Evolutionary conservation across 306 rosid genomes (phyloP).

Genomic region (Ziziphus jujuba): DNA sequence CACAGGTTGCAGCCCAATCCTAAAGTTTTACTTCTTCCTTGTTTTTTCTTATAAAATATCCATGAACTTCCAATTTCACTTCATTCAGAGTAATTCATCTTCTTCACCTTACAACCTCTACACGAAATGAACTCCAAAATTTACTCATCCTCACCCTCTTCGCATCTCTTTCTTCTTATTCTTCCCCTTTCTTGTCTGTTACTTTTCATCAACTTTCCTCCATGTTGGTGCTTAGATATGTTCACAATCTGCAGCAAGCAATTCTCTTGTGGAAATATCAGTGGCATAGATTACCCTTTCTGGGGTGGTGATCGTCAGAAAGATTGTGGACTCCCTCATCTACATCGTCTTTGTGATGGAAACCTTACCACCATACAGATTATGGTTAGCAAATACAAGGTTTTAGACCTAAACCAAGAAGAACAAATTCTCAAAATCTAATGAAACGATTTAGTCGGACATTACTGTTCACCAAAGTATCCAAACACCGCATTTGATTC

Average conservation of each 20-base stretch:
- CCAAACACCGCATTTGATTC: conserved; percentile 34
- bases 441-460: conserved; percentile 26
- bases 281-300: conserved; percentile 28
- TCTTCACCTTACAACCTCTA: not conserved
- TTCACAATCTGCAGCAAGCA: conserved; percentile 19
- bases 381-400: conserved; percentile 17
- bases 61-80: too few relatives aligned
- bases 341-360: conserved; percentile 28
- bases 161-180: not conserved
- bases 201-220: conserved; percentile 16
- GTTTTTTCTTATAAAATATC: too few relatives aligned
- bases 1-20: too few relatives aligned
- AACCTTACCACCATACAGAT: conserved; percentile 30
- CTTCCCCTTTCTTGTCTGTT: conserved; percentile 20
- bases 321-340: conserved; percentile 44
- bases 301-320: conserved; percentile 39
- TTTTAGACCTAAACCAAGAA: conserved; percentile 9
- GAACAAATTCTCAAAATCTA: conserved; percentile 31
- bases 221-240: conserved; percentile 17
- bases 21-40: too few relatives aligned
- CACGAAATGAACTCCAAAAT: conserved; percentile 29
- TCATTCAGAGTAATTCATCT: not conserved
- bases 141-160: not conserved
- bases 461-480: conserved; percentile 27
- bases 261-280: conserved; percentile 29